Evolutionary conservation across 768 basidiomycete species (phyloP).

Genomic region (Podaxis sp.): DNA sequence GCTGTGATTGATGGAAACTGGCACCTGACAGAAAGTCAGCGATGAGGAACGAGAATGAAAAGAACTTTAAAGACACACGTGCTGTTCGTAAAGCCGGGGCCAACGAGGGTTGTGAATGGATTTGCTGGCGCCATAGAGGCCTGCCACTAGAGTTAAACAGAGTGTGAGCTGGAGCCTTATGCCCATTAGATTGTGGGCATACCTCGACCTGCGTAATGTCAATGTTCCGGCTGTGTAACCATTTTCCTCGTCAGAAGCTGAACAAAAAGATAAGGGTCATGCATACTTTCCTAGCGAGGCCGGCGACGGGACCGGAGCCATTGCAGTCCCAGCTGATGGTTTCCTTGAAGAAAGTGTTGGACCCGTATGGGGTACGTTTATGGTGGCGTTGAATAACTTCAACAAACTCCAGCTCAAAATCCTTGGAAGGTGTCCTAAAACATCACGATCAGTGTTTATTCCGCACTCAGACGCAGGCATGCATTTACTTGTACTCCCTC

Average conservation of each 20-base stretch:
- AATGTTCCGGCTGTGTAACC: background rate
- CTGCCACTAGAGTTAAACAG: constrained; percentile 34
- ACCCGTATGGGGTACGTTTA: constrained; percentile 46
- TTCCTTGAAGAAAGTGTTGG: constrained; percentile 49
- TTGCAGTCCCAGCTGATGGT: constrained; percentile 40
- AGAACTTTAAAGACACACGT: constrained; percentile 24
- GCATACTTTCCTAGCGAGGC: constrained; percentile 24
- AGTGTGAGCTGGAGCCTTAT: background rate
- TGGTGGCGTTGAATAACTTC: constrained; percentile 52
- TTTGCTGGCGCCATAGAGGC: constrained; percentile 31
- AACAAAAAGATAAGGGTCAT: background rate
- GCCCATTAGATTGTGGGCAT: background rate
- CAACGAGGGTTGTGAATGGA: constrained; percentile 37
- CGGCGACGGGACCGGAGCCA: constrained; percentile 34
- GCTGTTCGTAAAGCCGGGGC: constrained; percentile 40
- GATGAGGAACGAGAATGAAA: background rate
- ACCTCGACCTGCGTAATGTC: constrained; percentile 26
- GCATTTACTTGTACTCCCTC: constrained; percentile 40
- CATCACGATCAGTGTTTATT: background rate
- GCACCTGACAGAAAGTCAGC: constrained; percentile 26
- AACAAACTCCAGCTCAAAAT: constrained; percentile 39
- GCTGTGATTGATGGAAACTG: constrained; percentile 47
- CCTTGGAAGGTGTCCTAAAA: constrained; percentile 29
- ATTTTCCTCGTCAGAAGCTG: background rate
- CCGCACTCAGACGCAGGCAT: background rate